Percentiles rank a stretch among this genome's conserved stretches.
Evolutionary conservation across 1,284 basidiomycete species (phyloP).

Genomic region (Puccinia polysora): DNA sequence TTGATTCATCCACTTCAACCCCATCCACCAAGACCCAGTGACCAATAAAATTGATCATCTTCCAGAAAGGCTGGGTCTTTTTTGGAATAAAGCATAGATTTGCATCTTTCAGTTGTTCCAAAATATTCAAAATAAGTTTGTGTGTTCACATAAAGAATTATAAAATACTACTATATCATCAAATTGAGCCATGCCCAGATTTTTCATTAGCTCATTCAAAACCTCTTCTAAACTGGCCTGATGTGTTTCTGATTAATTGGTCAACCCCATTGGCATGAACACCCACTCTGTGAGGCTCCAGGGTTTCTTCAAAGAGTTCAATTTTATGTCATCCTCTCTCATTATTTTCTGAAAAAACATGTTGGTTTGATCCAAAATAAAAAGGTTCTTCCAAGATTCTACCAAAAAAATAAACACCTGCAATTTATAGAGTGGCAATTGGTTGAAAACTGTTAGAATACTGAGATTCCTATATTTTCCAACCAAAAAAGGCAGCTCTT

Average conservation of each 20-base stretch:
- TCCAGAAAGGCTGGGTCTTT: neutral
- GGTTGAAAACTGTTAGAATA: neutral
- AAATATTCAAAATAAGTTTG: neutral
- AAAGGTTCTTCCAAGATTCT: no score
- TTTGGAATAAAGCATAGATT: neutral
- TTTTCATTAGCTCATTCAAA: neutral
- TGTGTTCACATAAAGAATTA: neutral
- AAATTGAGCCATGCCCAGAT: neutral
- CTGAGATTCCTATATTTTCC: neutral
- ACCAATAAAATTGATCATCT: neutral
- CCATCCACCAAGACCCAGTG: neutral
- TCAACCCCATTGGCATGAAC: neutral
- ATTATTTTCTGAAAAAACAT: neutral
- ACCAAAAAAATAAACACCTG: neutral
- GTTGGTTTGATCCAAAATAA: no score
- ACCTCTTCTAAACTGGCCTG: neutral
- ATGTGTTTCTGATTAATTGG: neutral
- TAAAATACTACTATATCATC: neutral
- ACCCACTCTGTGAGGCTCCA: neutral
- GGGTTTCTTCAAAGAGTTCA: neutral
- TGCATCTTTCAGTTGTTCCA: neutral
- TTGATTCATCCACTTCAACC: neutral
- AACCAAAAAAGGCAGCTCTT: neutral
- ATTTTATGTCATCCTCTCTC: neutral
- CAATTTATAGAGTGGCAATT: neutral